Evolutionary conservation across 2,329 filamentous ascomycete species (phyloP).

Genomic region (Fusarium metavorans): DNA sequence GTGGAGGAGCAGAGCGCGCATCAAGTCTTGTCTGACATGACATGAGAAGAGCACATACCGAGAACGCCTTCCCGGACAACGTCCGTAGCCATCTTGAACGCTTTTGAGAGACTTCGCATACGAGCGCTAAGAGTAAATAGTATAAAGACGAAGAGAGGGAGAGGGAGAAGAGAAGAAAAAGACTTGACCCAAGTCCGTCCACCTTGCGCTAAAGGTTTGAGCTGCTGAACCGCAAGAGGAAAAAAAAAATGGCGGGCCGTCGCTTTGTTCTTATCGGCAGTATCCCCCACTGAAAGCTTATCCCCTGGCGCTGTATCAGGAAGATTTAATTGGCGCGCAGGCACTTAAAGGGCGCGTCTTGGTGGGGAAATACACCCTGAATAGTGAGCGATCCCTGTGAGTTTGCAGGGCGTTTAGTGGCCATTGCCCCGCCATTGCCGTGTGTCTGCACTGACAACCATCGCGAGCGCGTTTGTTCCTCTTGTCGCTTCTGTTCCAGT

Average conservation of each 20-base stretch:
- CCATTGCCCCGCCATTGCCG: constrained; percentile 26
- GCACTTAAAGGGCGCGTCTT: constrained; percentile 32
- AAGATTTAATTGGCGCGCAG: constrained; percentile 20
- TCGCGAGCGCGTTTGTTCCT: constrained; percentile 31
- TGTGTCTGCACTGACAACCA: background rate
- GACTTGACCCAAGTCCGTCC: constrained; percentile 10
- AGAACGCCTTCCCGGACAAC: constrained; percentile 69
- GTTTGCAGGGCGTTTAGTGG: constrained; percentile 18
- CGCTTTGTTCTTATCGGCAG: constrained; percentile 34
- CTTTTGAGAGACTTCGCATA: constrained; percentile 48
- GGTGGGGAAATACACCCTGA: background rate
- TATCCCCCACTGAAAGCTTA: constrained; percentile 25
- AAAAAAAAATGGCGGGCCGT: constrained; percentile 11
- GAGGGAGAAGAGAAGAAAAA: constrained; percentile 29
- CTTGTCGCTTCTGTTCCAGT: background rate
- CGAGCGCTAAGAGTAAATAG: constrained; percentile 34
- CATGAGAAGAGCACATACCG: constrained; percentile 55
- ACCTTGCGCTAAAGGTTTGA: constrained; percentile 16
- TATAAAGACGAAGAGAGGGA: constrained; percentile 18
- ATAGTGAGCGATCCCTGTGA: background rate
- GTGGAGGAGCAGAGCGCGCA: background rate
- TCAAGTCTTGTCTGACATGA: constrained; percentile 4
- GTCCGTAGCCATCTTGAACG: constrained; percentile 66
- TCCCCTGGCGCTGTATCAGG: constrained; percentile 15
- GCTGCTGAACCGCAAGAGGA: background rate